Evolutionary conservation across 176 grass and related monocot genomes (phyloP).

Genomic region (Triticum aestivum): IWGSC_CS_RefSeq_v2.1 NC_057800.1:120638557-120639056

Average conservation of each 20-base stretch:
- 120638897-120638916: background rate
- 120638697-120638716: background rate
- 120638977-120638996: background rate
- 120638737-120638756: background rate
- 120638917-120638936: constrained; percentile 7
- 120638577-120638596: constrained; percentile 87
- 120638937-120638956: background rate
- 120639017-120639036: background rate
- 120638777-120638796: background rate
- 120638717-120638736: background rate
- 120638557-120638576: constrained; percentile 92
- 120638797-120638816: background rate
- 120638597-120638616: constrained; percentile 96
- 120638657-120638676: background rate
- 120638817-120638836: background rate
- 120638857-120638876: background rate
- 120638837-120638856: background rate
- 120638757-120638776: background rate
- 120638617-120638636: constrained; percentile 18
- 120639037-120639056: background rate
- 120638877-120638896: background rate
- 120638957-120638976: background rate
- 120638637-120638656: background rate
- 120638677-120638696: background rate
- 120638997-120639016: background rate